Percentiles rank a stretch among this genome's conserved stretches.
These are phyloP conservation scores for Aureobasidium sp. DNA, from an alignment of 2,329 filamentous ascomycete genomes.

Conservation along the genomic window DNA sequence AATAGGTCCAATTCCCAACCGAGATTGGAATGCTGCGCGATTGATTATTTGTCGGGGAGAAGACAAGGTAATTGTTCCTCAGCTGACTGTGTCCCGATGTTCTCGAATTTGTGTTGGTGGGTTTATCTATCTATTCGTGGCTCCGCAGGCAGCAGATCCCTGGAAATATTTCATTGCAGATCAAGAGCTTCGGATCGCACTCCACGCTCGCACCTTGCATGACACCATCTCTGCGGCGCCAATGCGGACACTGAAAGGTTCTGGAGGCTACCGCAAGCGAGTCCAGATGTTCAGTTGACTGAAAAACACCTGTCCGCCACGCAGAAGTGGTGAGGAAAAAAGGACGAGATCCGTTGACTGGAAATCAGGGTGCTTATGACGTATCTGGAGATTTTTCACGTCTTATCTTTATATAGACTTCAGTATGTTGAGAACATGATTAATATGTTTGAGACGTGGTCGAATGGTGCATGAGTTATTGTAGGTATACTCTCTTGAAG, in stretches of 20 bases:
- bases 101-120: neutral
- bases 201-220: neutral
- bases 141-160: neutral
- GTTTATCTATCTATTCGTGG: neutral
- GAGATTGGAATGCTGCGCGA: neutral
- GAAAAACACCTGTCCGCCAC: too few species aligned
- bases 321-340: neutral
- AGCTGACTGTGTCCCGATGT: neutral
- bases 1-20: neutral
- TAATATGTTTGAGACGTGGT: neutral
- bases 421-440: neutral
- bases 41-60: neutral
- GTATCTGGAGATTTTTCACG: neutral
- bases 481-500: too few species aligned
- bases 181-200: neutral
- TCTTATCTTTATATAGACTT: neutral
- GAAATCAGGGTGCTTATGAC: neutral
- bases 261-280: neutral
- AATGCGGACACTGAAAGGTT: neutral
- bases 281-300: too few species aligned
- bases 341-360: neutral
- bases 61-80: neutral
- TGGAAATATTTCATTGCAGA: neutral
- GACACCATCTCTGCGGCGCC: neutral
- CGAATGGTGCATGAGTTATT: too few species aligned